Base-by-base conservation (phyloP, 805 yeast genomes). In the Candida xiaguanensis region DNA sequence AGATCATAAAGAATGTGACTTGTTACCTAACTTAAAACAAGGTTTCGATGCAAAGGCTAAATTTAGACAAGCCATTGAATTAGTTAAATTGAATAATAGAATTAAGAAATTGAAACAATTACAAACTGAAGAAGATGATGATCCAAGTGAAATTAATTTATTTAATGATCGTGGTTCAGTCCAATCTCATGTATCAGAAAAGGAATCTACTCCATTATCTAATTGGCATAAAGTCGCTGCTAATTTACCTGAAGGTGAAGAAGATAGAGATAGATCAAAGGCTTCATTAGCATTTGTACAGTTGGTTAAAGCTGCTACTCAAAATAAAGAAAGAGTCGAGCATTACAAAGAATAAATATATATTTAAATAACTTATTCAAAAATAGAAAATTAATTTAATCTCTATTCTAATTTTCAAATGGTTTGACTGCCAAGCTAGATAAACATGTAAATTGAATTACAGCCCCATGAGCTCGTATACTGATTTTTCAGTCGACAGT, bases 1-100 rank as follows among this genome's bases (percentile, higher is more conserved):
- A 22, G 65, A 70, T 34, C 72, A 73, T 45, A 64, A 68, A 38
- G 67, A 72, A 30, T 67, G 74, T 31, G 95, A 91, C 63, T 75
- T 91, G 66, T 74, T 88, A 60, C 95, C 95, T 17, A 75, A 71
- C 55, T 81, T 91, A 63, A 78, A 79, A 65, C 79, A 80, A 55
- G 87, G 86, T 31, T 85, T 88, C 73, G 79, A 82, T 55, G 95
- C 95, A 23, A 87, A 85, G 55, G 73, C 76, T 53, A 89, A 85
- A 61, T 81, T 93, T 67, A 79, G 82, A 53, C 85, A 83, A 50
- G 97, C 93, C 27, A 82, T 87, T 51, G 93, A 88, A 58, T 70
- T 87, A 55, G 90, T 91, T 38, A 80, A 79, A 51, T 76, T 91
- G 63, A 79, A 84, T 53, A 89, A 89, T 61, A 77, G 85, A 58